Percentiles rank a stretch among this genome's conserved stretches.
These are phyloP conservation scores for Cocos nucifera DNA, from an alignment of 176 grass and related monocot genomes.

Conservation along the genomic window DNA sequence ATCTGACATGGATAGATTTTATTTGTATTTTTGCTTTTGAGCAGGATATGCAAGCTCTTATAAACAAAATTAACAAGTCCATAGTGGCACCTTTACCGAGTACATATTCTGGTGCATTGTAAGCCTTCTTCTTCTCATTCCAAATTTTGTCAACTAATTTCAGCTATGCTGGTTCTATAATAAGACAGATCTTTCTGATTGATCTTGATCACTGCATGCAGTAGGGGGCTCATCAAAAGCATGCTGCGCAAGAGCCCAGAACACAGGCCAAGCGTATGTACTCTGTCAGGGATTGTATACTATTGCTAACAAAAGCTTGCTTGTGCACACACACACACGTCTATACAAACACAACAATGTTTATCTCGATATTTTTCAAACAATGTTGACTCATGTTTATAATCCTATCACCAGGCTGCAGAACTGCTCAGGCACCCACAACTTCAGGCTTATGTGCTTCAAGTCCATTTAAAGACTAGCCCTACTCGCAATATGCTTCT, in stretches of 20 bases:
- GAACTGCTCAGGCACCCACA: constrained; percentile 78
- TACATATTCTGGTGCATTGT: constrained; percentile 89
- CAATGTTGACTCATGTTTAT: constrained; percentile 1
- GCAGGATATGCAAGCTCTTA: constrained; percentile 95
- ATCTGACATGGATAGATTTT: not conserved
- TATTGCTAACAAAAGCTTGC: not conserved
- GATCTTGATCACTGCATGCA: constrained; percentile 28
- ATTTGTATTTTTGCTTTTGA: constrained; percentile 15
- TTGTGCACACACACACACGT: no score
- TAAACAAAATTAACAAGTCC: constrained; percentile 97
- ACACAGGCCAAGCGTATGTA: constrained; percentile 82
- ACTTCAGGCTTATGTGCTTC: constrained; percentile 78
- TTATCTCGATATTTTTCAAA: not conserved
- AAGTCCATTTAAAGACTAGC: constrained; percentile 89
- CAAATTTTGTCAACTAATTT: not conserved
- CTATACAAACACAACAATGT: no score
- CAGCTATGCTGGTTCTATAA: not conserved
- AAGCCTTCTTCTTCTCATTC: constrained; percentile 24
- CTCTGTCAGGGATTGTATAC: not conserved
- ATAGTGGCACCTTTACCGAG: constrained; percentile 89
- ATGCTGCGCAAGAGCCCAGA: constrained; percentile 95
- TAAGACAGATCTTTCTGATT: not conserved
- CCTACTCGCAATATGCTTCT: constrained; percentile 36
- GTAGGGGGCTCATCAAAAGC: constrained; percentile 92
- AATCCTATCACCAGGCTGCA: constrained; percentile 49